Evolutionary conservation across 306 rosid genomes (phyloP).

Genomic region (Hippophae gyantsensis): DNA sequence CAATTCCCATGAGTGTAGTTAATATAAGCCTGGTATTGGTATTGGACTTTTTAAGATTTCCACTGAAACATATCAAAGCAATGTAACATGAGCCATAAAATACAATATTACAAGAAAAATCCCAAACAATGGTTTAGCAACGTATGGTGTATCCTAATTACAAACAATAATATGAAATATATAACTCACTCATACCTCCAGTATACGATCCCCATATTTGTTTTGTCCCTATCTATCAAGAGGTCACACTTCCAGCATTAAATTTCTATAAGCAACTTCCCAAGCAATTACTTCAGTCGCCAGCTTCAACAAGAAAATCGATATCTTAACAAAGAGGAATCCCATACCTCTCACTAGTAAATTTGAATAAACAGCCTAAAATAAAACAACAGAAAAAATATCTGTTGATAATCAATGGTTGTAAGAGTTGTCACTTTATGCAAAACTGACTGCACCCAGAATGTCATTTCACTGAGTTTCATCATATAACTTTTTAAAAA

Average conservation of each 20-base stretch:
- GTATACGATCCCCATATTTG: slow-evolving; percentile 31
- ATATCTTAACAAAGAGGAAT: slow-evolving; percentile 3
- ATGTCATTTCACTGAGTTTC: background rate
- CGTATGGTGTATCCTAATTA: background rate
- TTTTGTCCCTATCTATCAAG: slow-evolving; percentile 25
- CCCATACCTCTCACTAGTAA: slow-evolving; percentile 9
- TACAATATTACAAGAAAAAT: background rate
- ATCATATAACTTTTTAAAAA: background rate
- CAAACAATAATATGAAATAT: background rate
- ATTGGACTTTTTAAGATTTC: slow-evolving; percentile 42
- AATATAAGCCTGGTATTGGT: slow-evolving; percentile 50
- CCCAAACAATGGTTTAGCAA: background rate
- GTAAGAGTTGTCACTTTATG: background rate
- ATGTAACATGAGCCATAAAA: slow-evolving; percentile 7
- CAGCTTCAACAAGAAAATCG: slow-evolving; percentile 5
- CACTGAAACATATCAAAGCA: slow-evolving; percentile 32
- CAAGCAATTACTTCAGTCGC: slow-evolving; percentile 29
- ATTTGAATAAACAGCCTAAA: slow-evolving; percentile 5
- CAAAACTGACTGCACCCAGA: background rate
- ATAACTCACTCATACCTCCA: slow-evolving; percentile 34
- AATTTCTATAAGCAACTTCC: slow-evolving; percentile 25
- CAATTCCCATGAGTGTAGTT: slow-evolving; percentile 51
- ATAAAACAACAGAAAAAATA: background rate
- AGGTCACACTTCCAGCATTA: slow-evolving; percentile 21
- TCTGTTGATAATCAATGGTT: background rate